A percentile compares a stretch with the other conserved stretches of the same genome.
phyloP scores from a whole-genome alignment of 176 grass and related monocot genomes.

The Juncus effusus region DNA sequence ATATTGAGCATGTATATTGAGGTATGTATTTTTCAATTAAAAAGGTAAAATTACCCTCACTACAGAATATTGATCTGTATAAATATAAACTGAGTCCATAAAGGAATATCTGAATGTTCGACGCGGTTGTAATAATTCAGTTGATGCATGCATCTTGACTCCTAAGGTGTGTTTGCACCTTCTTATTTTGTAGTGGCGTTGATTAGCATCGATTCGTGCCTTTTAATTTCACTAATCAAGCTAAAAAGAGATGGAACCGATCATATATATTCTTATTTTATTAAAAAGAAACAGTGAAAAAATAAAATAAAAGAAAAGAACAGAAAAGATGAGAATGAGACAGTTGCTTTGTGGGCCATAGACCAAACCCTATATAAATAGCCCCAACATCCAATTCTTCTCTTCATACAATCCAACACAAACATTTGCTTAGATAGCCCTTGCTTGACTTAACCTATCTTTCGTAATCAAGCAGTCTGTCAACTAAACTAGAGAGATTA shows the following conservation, averaged over 20 bases:
- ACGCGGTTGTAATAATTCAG: no score
- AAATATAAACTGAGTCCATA: no score
- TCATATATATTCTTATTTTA: neutral
- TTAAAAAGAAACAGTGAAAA: neutral
- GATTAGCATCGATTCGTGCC: no score
- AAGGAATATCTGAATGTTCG: no score
- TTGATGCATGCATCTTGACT: no score
- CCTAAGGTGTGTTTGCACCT: no score
- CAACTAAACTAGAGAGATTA: neutral
- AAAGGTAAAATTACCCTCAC: no score
- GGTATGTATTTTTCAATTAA: no score
- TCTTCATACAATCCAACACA: slow-evolving; percentile 15
- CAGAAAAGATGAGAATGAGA: slow-evolving; percentile 8
- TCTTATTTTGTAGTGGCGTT: no score
- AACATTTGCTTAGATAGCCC: slow-evolving; percentile 9
- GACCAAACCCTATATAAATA: slow-evolving; percentile 88
- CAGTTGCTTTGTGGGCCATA: slow-evolving; percentile 9
- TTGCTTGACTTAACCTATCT: neutral
- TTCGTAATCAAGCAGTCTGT: neutral
- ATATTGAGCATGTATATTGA: no score
- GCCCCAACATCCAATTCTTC: slow-evolving; percentile 20
- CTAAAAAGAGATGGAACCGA: neutral
- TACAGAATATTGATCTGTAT: no score
- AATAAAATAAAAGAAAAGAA: neutral
- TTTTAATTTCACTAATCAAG: neutral